These are phyloP conservation scores for Ogataea salicorniae DNA, from an alignment of 805 yeast species.

Conservation along the genomic window DNA sequence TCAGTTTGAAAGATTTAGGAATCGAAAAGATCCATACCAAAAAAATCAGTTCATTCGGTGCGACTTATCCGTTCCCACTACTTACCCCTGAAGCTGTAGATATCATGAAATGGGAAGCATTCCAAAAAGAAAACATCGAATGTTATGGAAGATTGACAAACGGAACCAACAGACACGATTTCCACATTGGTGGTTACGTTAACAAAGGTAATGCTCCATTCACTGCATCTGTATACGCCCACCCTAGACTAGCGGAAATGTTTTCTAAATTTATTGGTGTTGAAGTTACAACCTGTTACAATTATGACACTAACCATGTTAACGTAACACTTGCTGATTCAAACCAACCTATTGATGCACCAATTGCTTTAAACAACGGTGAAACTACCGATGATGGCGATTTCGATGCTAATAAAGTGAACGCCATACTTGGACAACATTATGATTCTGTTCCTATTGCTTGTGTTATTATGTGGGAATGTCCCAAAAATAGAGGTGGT, in stretches of 20 bases:
- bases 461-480: constrained; percentile 45
- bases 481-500: constrained; percentile 44
- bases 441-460: constrained; percentile 44
- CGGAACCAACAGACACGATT: constrained; percentile 34
- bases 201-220: constrained; percentile 37
- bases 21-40: constrained; percentile 33
- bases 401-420: constrained; percentile 21
- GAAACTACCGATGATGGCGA: constrained; percentile 25
- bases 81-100: constrained; percentile 53
- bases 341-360: constrained; percentile 9
- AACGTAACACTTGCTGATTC: constrained; percentile 39
- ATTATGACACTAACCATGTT: constrained; percentile 50
- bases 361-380: constrained; percentile 11
- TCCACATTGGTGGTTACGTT: constrained; percentile 46
- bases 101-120: constrained; percentile 50
- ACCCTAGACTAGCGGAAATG: constrained; percentile 44
- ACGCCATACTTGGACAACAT: constrained; percentile 45
- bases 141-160: constrained; percentile 39
- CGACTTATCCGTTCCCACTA: constrained; percentile 53
- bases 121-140: constrained; percentile 37
- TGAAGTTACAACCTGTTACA: constrained; percentile 40
- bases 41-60: constrained; percentile 35
- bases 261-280: constrained; percentile 47
- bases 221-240: constrained; percentile 45
- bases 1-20: constrained; percentile 34